Evolutionary conservation across 1,284 basidiomycete species (phyloP).

Genomic region (Cutaneotrichosporon cavernicola): DNA sequence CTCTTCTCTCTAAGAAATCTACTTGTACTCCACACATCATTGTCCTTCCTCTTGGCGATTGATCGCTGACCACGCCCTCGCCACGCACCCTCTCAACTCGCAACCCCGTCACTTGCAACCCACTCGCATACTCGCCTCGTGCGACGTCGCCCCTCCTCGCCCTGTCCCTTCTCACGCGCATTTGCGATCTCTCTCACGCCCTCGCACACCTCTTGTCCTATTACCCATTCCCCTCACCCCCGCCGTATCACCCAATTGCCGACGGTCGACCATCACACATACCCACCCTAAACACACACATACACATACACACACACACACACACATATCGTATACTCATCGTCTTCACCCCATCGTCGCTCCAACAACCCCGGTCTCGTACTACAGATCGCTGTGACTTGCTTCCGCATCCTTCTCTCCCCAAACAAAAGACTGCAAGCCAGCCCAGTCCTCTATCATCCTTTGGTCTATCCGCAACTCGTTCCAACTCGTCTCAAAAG

Average conservation of each 20-base stretch:
- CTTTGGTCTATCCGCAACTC: background rate
- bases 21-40: background rate
- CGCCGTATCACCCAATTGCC: background rate
- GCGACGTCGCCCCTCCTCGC: too few species aligned
- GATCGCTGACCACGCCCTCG: constrained; percentile 6
- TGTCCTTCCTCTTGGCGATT: background rate
- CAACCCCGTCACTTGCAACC: background rate
- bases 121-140: background rate
- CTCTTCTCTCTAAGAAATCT: background rate
- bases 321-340: too few species aligned
- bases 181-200: background rate
- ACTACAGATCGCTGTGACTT: background rate
- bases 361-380: background rate
- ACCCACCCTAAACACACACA: background rate
- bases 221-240: background rate
- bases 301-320: background rate
- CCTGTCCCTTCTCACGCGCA: background rate
- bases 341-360: background rate
- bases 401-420: background rate
- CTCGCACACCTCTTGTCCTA: background rate
- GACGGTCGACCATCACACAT: background rate
- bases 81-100: background rate
- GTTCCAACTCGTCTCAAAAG: constrained; percentile 3
- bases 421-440: constrained; percentile 1
- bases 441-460: background rate